Evolutionary conservation across 768 basidiomycete genomes (phyloP).

Genomic region (Termitomyces sp.): DNA sequence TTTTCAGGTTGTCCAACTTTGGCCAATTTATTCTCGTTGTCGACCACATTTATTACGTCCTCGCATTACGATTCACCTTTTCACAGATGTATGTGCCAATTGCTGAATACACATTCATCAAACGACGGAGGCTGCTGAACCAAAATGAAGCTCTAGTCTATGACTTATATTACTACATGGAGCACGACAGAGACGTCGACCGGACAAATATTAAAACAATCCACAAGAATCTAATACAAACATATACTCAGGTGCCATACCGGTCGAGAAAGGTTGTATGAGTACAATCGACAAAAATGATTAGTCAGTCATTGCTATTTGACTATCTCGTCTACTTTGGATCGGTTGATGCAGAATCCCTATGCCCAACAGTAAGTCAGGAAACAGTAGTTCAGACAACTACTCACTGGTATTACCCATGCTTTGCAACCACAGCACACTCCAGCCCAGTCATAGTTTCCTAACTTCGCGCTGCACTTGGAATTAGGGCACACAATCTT

Average conservation of each 20-base stretch:
- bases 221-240: background rate
- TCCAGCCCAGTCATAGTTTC: constrained; percentile 97
- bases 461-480: constrained; percentile 88
- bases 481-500: constrained; percentile 92
- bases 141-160: background rate
- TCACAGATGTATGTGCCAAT: no score
- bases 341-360: constrained; percentile 68
- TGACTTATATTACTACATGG: no score
- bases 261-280: background rate
- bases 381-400: background rate
- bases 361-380: constrained; percentile 16
- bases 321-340: constrained; percentile 64
- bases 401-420: constrained; percentile 87
- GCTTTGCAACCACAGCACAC: constrained; percentile 86
- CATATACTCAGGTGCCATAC: background rate
- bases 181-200: background rate
- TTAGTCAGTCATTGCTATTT: constrained; percentile 4
- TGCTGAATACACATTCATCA: no score
- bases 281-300: no score
- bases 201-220: background rate
- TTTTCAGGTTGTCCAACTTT: background rate
- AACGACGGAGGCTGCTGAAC: no score
- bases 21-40: background rate
- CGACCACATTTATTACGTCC: background rate
- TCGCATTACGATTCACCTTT: background rate